Evolutionary conservation across 306 rosid genomes (phyloP), one percentile per base, ranked within the genome.

Genomic region (Hylodesmum podocarpum): DNA sequence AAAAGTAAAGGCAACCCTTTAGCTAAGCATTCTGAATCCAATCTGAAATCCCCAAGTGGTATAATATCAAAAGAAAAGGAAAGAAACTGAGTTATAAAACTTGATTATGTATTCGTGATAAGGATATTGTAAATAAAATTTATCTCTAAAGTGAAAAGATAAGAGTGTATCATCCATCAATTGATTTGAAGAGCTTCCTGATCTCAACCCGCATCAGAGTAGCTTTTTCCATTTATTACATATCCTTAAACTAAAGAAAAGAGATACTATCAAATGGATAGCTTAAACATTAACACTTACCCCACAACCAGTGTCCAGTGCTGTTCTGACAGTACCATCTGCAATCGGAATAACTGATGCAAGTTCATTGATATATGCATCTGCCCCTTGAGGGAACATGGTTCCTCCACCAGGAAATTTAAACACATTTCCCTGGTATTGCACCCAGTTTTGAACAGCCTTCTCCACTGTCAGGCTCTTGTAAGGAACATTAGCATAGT

Each of bases 381-480:
- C 94, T 2, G 92, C 97, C 5, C 97, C 99, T 43, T 92, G 97
- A 73, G 97, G 99, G 78, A 95, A 92, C 97, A 95, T 95, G 49
- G 97, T 90, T 73, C 97, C 99, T 82, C 99, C 99, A 49, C 99
- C 99, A 2, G 99, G 99, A 87, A 96, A 96, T 76, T 91, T 89
- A 78, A 92, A 96, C 64, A 96, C 97, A 72, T 92, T 84, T 73
- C 99, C 99, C 80, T 87, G 83, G 78, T 73, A 92, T 81, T 91
- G 84, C 81, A 96, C 99, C 99, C 98, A 96, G 63, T 96, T 84
- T 86, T 96, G 98, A 75, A 68, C 84, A 36, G 99, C 99, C 88
- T 96, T 96, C 86, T 96, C 99, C 75, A 95, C 98, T 3, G 99
- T 91, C 77, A 96, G 50, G 81, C 81, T 78, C 79, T 91, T 92